A percentile compares a stretch with the other conserved stretches of the same genome.
These are phyloP conservation scores for Petunia secreta DNA, from an alignment of 257 asterid species.

Conservation along the genomic window DNA sequence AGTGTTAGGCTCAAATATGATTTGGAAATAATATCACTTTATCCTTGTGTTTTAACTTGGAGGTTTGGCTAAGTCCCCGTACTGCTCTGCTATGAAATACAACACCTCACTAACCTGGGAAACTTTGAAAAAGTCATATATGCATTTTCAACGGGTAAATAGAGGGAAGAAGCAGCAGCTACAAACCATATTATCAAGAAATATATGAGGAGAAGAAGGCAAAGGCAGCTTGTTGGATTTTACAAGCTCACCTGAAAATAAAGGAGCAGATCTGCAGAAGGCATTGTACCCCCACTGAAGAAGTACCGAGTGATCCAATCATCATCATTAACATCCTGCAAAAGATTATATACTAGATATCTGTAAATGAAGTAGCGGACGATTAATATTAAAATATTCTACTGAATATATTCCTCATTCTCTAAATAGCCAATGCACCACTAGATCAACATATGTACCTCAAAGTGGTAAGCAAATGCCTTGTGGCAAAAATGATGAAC, in stretches of 20 bases:
- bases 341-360: neutral
- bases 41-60: no score
- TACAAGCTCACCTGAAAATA: constrained; percentile 77
- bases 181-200: neutral
- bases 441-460: constrained; percentile 48
- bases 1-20: no score
- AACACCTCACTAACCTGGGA: no score
- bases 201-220: neutral
- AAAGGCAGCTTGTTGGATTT: neutral
- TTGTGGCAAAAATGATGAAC: constrained; percentile 89
- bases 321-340: constrained; percentile 79
- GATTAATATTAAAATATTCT: constrained; percentile 2
- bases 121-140: neutral
- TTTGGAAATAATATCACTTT: no score
- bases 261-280: constrained; percentile 86
- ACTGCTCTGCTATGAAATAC: no score
- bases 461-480: constrained; percentile 87
- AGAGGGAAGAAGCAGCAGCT: neutral
- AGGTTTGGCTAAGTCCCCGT: no score
- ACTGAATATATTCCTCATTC: neutral
- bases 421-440: neutral
- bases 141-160: neutral
- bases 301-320: constrained; percentile 96
- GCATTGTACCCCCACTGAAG: constrained; percentile 96
- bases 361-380: neutral